Conservation (phyloP, 108 stramenopile species). For the Cyclotella choctawhatcheeana region DNA sequence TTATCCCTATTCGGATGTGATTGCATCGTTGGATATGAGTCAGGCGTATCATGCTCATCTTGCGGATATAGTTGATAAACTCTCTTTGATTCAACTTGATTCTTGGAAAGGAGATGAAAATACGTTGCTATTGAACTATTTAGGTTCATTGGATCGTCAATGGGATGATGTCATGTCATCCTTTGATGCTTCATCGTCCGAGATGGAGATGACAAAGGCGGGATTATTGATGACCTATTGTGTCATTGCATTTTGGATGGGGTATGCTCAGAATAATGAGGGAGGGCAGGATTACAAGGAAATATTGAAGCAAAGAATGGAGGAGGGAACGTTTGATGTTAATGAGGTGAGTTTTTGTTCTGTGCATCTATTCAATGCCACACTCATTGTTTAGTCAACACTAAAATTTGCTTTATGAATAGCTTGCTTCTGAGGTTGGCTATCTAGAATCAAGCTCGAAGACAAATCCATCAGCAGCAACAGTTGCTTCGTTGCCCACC, state of each 20-base stretch:
- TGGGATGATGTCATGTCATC: slow-evolving; percentile 16
- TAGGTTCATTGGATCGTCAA: slow-evolving; percentile 8
- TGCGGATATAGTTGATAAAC: neutral
- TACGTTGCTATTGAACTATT: neutral
- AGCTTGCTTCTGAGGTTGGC: slow-evolving; percentile 25
- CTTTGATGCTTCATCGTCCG: neutral
- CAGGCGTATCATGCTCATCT: neutral
- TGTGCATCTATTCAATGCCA: neutral
- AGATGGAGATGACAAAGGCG: no score
- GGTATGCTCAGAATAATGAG: slow-evolving; percentile 16
- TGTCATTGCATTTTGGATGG: slow-evolving; percentile 14
- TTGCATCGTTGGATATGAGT: neutral
- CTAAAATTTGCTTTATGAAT: no score
- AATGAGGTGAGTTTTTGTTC: slow-evolving; percentile 11
- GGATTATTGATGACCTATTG: slow-evolving; percentile 9
- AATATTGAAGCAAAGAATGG: slow-evolving; percentile 12
- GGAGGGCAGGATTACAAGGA: slow-evolving; percentile 12
- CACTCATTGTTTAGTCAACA: no score
- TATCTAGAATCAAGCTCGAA: neutral
- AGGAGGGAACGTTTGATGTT: slow-evolving; percentile 15
- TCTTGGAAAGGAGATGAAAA: neutral
- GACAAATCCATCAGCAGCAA: no score
- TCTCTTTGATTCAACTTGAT: neutral
- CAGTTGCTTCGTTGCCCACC: neutral
- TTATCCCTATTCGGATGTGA: slow-evolving; percentile 10